Evolutionary conservation across 2,329 filamentous ascomycete genomes (phyloP).

Genomic region (Claviceps fusiformis): DNA sequence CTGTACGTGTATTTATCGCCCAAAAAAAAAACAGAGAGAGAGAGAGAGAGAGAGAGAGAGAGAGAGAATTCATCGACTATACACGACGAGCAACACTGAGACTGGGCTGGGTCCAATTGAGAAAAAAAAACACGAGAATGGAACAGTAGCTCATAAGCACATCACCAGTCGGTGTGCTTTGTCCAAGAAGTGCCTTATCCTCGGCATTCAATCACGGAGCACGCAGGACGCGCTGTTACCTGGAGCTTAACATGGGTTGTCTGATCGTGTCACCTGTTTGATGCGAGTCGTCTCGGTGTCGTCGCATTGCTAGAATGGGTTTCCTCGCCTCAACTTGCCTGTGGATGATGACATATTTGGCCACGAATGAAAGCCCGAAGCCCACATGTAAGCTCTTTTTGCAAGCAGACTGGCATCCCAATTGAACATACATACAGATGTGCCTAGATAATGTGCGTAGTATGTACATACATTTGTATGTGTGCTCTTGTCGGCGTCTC

Average conservation of each 20-base stretch:
- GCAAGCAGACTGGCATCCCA: too few species aligned
- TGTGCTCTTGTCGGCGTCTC: background rate
- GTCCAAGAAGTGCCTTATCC: background rate
- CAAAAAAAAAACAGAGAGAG: too few species aligned
- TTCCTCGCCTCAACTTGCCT: background rate
- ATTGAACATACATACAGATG: too few species aligned
- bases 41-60: background rate
- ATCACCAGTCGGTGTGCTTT: background rate
- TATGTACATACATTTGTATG: too few species aligned
- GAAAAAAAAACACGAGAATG: background rate
- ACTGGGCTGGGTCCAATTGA: background rate
- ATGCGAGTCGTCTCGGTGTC: background rate
- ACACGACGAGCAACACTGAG: background rate
- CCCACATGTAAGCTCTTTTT: background rate
- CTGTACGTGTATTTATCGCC: too few species aligned
- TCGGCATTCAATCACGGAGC: background rate
- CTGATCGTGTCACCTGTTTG: background rate
- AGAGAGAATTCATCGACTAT: background rate
- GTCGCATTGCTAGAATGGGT: background rate
- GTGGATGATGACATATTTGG: background rate
- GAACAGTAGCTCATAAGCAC: background rate
- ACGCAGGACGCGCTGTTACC: background rate
- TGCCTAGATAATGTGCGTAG: too few species aligned
- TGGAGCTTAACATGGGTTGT: background rate
- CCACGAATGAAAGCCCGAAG: background rate